phyloP scores from a whole-genome alignment of 805 yeast species.

The Millerozyma acaciae region DNA sequence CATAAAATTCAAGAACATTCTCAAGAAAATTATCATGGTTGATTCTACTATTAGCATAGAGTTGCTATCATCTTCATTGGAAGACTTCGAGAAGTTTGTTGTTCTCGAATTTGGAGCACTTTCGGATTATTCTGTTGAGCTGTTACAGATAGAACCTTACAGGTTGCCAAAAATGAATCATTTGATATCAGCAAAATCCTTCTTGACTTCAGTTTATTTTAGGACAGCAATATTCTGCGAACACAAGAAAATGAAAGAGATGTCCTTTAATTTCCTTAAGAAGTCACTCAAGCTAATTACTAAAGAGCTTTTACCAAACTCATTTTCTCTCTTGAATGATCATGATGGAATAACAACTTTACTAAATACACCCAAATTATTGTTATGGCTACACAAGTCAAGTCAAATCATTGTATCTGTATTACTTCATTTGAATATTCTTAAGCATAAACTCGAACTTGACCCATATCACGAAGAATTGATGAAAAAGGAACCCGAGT shows the following conservation, averaged over 20 bases:
- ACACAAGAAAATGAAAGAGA: constrained; percentile 20
- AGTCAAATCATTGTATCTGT: not conserved
- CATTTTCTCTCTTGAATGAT: constrained; percentile 27
- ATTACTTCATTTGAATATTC: not conserved
- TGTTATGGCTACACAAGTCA: not conserved
- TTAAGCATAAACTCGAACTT: not conserved
- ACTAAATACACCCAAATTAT: not conserved
- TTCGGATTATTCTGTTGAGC: not conserved
- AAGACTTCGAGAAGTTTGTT: not conserved
- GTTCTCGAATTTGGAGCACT: not conserved
- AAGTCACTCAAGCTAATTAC: constrained; percentile 27
- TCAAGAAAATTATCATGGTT: too few species aligned
- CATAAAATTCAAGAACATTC: not conserved
- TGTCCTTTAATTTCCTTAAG: constrained; percentile 35
- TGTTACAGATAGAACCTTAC: not conserved
- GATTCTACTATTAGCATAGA: not conserved
- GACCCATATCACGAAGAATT: not conserved
- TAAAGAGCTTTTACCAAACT: constrained; percentile 32
- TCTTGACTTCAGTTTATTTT: constrained; percentile 37
- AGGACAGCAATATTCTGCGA: constrained; percentile 40
- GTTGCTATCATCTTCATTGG: not conserved
- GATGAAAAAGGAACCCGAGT: not conserved
- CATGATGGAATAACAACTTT: not conserved
- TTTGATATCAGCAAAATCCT: constrained; percentile 18
- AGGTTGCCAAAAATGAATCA: not conserved